A percentile compares a stretch with the other conserved stretches of the same genome.
Conservation (phyloP, 352 stramenopile species). For the Phytophthora hybrid region DNA sequence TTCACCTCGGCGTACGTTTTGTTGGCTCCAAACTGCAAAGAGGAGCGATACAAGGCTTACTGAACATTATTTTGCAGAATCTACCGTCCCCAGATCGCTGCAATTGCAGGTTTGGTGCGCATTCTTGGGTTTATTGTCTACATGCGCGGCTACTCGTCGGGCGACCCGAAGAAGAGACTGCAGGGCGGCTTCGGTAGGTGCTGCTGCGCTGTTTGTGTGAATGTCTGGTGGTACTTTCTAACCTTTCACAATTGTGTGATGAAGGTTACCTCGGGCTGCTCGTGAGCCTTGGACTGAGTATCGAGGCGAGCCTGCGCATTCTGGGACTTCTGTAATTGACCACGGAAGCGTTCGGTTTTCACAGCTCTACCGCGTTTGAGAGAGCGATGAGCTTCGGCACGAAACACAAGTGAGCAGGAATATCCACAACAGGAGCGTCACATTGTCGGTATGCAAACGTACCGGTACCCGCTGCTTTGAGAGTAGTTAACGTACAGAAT, state of each 20-base stretch:
- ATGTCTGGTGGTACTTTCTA: not conserved
- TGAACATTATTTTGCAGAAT: slow-evolving; percentile 40
- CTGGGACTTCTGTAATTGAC: slow-evolving; percentile 35
- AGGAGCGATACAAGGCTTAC: not conserved
- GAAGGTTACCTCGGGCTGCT: slow-evolving; percentile 63
- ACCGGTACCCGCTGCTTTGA: no score
- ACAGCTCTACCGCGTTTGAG: not conserved
- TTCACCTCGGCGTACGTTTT: slow-evolving; percentile 63
- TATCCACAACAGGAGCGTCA: not conserved
- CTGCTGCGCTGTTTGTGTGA: not conserved
- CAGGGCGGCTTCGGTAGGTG: slow-evolving; percentile 68
- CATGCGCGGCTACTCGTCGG: slow-evolving; percentile 68
- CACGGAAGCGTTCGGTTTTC: not conserved
- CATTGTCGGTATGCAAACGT: not conserved
- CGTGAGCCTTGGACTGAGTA: slow-evolving; percentile 26
- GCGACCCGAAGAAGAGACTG: slow-evolving; percentile 68
- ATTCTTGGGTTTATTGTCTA: slow-evolving; percentile 73
- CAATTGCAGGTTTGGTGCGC: slow-evolving; percentile 63
- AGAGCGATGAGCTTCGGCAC: not conserved
- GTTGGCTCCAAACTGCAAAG: not conserved
- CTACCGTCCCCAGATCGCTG: slow-evolving; percentile 66
- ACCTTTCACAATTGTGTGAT: not conserved
- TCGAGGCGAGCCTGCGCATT: slow-evolving; percentile 43
- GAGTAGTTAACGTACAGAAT: not conserved
- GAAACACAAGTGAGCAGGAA: not conserved